phyloP scores from a whole-genome alignment of 1,284 basidiomycete species.

The Boletellus deceptivus region DNA sequence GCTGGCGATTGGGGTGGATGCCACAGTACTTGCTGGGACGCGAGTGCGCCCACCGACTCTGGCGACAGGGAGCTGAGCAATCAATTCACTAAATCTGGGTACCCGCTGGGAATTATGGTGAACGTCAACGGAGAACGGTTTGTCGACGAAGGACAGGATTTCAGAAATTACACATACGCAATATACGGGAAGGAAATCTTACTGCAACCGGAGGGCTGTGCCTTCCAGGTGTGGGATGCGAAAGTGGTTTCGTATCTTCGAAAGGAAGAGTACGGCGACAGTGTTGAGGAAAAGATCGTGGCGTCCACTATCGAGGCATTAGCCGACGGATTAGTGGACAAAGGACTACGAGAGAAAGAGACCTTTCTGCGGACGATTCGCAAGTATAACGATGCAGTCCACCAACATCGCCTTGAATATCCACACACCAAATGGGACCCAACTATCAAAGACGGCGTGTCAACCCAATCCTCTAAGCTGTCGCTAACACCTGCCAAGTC shows the following conservation, averaged over 20 bases:
- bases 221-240: conserved; percentile 63
- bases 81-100: conserved; percentile 70
- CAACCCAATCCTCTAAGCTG: conserved; percentile 42
- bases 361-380: conserved; percentile 46
- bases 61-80: conserved; percentile 61
- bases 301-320: conserved; percentile 51
- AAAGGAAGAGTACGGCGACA: conserved; percentile 63
- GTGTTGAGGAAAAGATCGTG: conserved; percentile 52
- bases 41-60: conserved; percentile 48
- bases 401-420: conserved; percentile 36
- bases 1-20: conserved; percentile 62
- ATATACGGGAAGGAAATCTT: conserved; percentile 62
- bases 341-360: conserved; percentile 45
- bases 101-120: conserved; percentile 67
- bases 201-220: conserved; percentile 53
- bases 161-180: conserved; percentile 69
- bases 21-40: conserved; percentile 71
- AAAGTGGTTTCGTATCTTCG: conserved; percentile 45
- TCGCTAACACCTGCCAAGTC: conserved; percentile 42
- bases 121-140: conserved; percentile 57
- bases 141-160: conserved; percentile 69
- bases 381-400: conserved; percentile 52
- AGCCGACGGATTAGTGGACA: conserved; percentile 43
- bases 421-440: conserved; percentile 51
- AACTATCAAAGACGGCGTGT: conserved; percentile 58